Percentiles rank a stretch among this genome's conserved stretches.
Evolutionary conservation across 2,329 filamentous ascomycete genomes (phyloP).

Genomic region (Aureobasidium zeae): DNA sequence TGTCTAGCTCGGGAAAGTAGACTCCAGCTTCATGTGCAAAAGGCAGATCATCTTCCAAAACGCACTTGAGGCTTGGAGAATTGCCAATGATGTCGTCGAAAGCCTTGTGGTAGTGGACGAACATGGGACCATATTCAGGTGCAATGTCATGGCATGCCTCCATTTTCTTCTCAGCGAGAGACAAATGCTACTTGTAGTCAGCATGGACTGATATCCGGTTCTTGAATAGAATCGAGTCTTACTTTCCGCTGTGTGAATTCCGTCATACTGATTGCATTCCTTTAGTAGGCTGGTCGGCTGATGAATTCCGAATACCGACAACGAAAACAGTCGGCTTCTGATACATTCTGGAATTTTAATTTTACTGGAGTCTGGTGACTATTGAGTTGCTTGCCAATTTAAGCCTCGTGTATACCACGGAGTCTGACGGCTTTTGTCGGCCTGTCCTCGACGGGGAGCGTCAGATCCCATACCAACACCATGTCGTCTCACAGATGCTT

Average conservation of each 20-base stretch:
- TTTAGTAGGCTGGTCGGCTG: neutral
- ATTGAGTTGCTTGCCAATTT: too few species aligned
- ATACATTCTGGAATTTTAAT: too few species aligned
- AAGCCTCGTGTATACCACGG: neutral
- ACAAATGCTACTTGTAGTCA: neutral
- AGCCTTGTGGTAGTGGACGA: conserved; percentile 23
- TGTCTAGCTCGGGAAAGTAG: conserved; percentile 29
- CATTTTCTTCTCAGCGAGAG: neutral
- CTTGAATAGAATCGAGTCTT: too few species aligned
- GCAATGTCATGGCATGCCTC: neutral
- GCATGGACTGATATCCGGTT: too few species aligned
- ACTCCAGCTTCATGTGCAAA: conserved; percentile 34
- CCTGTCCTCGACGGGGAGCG: neutral
- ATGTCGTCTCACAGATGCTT: too few species aligned
- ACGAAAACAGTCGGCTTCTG: neutral
- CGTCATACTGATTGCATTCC: neutral
- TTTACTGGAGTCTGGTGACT: conserved; percentile 6
- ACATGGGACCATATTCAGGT: conserved; percentile 16
- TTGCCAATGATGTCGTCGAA: conserved; percentile 24
- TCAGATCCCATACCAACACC: too few species aligned
- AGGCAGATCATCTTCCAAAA: conserved; percentile 21
- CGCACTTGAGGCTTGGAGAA: conserved; percentile 20
- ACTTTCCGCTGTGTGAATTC: neutral
- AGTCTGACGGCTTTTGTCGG: conserved; percentile 1
- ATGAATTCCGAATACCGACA: neutral